Conservation (phyloP, 805 yeast genomes). For the Starmerella stigmatis region DNA sequence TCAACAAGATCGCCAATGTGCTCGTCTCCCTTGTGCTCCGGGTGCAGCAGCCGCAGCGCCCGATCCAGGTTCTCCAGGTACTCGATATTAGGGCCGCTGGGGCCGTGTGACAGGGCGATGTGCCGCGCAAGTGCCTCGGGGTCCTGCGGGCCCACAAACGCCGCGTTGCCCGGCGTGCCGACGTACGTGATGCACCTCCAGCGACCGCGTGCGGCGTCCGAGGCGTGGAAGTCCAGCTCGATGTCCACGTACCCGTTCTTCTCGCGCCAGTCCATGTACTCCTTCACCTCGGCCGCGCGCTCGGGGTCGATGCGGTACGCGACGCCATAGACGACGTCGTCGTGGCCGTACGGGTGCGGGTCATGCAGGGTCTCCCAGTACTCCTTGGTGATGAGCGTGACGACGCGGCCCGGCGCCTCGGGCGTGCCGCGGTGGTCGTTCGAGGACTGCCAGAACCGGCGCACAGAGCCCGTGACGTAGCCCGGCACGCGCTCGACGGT, state of each 20-base stretch:
- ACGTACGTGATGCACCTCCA: constrained; percentile 62
- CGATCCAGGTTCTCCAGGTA: constrained; percentile 48
- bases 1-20: constrained; percentile 36
- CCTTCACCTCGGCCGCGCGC: constrained; percentile 48
- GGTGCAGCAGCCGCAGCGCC: constrained; percentile 37
- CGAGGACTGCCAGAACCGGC: constrained; percentile 88
- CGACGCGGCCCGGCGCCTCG: constrained; percentile 80
- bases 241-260: constrained; percentile 79
- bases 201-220: constrained; percentile 23
- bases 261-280: constrained; percentile 70
- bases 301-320: constrained; percentile 70
- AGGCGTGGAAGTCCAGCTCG: constrained; percentile 51
- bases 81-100: constrained; percentile 71
- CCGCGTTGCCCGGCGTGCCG: constrained; percentile 69
- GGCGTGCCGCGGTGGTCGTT: constrained; percentile 87
- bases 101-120: constrained; percentile 53
- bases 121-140: constrained; percentile 48
- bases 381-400: constrained; percentile 56
- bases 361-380: constrained; percentile 41
- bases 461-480: constrained; percentile 57
- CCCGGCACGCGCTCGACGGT: constrained; percentile 58
- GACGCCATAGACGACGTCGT: constrained; percentile 54
- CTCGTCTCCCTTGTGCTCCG: constrained; percentile 28
- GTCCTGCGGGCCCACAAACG: constrained; percentile 76
- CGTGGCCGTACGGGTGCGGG: constrained; percentile 32